A percentile compares a stretch with the other conserved stretches of the same genome.
These are phyloP conservation scores for Straminergon stramineum DNA, from an alignment of 225 moss, liverwort and hornwort species.

Conservation along the genomic window DNA sequence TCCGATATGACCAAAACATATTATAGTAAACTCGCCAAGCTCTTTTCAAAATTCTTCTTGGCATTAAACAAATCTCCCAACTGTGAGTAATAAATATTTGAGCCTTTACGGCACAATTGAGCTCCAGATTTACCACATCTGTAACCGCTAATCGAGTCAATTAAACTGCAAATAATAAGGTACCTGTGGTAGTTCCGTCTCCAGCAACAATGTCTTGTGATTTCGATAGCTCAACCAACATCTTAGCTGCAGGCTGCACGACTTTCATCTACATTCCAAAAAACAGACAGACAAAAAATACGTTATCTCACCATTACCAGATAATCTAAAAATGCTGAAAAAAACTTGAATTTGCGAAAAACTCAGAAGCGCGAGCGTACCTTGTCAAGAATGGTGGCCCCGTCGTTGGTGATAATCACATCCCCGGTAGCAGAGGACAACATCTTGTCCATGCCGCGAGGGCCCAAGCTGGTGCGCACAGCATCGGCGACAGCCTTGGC, in stretches of 20 bases:
- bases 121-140: not conserved
- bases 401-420: conserved; percentile 98
- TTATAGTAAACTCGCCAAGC: not conserved
- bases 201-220: conserved; percentile 96
- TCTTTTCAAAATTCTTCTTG: not conserved
- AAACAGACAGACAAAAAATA: not conserved
- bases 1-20: not conserved
- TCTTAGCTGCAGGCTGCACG: conserved; percentile 88
- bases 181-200: conserved; percentile 93
- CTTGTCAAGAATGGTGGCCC: conserved; percentile 96
- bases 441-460: conserved; percentile 97
- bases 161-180: not conserved
- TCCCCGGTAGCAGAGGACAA: conserved; percentile 71
- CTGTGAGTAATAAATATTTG: not conserved
- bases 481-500: conserved; percentile 93
- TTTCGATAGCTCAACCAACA: conserved; percentile 92
- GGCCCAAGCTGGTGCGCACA: conserved; percentile 87
- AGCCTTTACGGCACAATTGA: no score
- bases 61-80: not conserved
- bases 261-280: conserved; percentile 70
- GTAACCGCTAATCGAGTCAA: not conserved
- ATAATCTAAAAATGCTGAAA: not conserved
- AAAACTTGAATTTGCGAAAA: not conserved
- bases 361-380: not conserved
- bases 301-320: not conserved